A percentile compares a stretch with the other conserved stretches of the same genome.
These are phyloP conservation scores for Colletotrichum aenigma DNA, from an alignment of 2,329 filamentous ascomycete genomes.

Conservation along the genomic window DNA sequence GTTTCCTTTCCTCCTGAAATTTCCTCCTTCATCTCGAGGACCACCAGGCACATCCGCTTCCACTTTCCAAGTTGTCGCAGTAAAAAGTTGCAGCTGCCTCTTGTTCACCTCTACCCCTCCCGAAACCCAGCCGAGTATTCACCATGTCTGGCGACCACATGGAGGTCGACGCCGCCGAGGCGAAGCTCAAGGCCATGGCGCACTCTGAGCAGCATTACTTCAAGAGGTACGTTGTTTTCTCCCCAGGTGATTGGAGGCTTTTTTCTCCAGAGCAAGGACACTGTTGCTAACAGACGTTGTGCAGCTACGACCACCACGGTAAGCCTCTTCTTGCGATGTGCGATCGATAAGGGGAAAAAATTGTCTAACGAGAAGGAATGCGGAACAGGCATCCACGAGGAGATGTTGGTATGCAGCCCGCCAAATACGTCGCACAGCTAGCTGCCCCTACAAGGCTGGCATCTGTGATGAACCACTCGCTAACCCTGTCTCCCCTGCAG, in stretches of 20 bases:
- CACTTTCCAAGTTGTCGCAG: neutral
- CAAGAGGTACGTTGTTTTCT: constrained; percentile 72
- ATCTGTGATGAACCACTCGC: neutral
- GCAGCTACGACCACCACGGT: constrained; percentile 98
- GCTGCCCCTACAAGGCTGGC: neutral
- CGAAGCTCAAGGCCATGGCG: constrained; percentile 74
- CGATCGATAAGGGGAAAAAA: constrained; percentile 7
- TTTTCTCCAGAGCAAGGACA: neutral
- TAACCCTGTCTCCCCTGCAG: constrained; percentile 46
- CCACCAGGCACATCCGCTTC: neutral
- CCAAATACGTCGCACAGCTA: constrained; percentile 9
- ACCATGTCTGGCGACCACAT: constrained; percentile 55
- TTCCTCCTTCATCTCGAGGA: neutral
- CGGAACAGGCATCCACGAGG: constrained; percentile 84
- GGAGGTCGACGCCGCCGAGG: constrained; percentile 65
- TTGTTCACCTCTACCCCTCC: neutral
- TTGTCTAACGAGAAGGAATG: constrained; percentile 2
- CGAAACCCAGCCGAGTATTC: neutral
- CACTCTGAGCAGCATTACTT: constrained; percentile 99
- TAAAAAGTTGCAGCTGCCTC: neutral
- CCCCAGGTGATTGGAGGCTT: neutral
- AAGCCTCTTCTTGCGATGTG: constrained; percentile 30
- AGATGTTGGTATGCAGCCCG: constrained; percentile 82
- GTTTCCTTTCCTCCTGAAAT: constrained; percentile 12
- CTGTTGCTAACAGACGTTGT: constrained; percentile 21